A percentile compares a stretch with the other conserved stretches of the same genome.
Conservation (phyloP, 1,284 basidiomycete genomes). For the Microbotryum silenes-acaulis region DNA sequence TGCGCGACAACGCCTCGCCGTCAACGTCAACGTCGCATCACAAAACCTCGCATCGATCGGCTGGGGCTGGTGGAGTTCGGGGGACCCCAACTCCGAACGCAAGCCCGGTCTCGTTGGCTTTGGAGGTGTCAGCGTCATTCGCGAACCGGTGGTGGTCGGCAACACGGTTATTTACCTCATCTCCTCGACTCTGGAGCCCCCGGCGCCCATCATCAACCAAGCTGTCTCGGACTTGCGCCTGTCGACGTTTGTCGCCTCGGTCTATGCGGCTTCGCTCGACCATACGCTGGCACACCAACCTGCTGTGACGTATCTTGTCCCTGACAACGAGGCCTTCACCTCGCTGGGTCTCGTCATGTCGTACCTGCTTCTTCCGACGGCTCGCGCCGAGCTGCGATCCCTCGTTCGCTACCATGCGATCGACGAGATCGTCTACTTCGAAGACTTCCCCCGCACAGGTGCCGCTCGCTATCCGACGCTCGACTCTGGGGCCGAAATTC, state of each 20-base stretch:
- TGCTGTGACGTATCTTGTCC: slow-evolving; percentile 75
- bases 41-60: slow-evolving; percentile 33
- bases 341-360: slow-evolving; percentile 80
- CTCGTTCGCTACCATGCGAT: slow-evolving; percentile 81
- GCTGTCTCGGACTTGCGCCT: slow-evolving; percentile 73
- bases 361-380: slow-evolving; percentile 63
- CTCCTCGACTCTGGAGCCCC: slow-evolving; percentile 71
- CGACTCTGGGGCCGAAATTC: slow-evolving; percentile 42
- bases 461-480: slow-evolving; percentile 36
- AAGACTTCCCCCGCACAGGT: slow-evolving; percentile 47
- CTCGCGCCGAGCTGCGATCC: slow-evolving; percentile 68
- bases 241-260: slow-evolving; percentile 80
- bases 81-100: slow-evolving; percentile 21
- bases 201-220: slow-evolving; percentile 69
- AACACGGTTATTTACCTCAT: slow-evolving; percentile 84
- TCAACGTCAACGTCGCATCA: slow-evolving; percentile 51
- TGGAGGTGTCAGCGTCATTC: slow-evolving; percentile 71
- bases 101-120: slow-evolving; percentile 57
- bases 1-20: slow-evolving; percentile 61
- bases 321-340: slow-evolving; percentile 79
- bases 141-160: slow-evolving; percentile 63
- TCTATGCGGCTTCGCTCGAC: slow-evolving; percentile 70
- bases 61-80: slow-evolving; percentile 42
- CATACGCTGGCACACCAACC: slow-evolving; percentile 55
- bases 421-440: slow-evolving; percentile 65